A percentile compares a stretch with the other conserved stretches of the same genome.
phyloP scores from a whole-genome alignment of 805 yeast genomes.

The Ogataea saltuana region DNA sequence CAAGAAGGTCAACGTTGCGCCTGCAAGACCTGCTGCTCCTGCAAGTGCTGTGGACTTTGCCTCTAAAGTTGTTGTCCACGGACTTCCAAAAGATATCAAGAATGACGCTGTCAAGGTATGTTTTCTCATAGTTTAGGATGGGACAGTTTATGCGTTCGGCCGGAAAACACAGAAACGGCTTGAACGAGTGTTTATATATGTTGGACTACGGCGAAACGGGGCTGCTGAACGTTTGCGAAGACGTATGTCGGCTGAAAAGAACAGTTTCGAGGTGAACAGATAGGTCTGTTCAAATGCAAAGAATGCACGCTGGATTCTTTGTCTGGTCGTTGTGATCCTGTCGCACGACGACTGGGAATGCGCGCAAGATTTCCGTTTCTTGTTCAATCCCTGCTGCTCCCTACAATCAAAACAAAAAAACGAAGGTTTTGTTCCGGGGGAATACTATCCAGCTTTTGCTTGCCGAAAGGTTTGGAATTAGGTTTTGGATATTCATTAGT shows the following conservation, averaged over 20 bases:
- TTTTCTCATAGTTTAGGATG: conserved; percentile 10
- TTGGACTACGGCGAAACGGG: background rate
- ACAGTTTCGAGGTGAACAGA: background rate
- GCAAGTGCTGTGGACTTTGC: conserved; percentile 46
- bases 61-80: conserved; percentile 72
- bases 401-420: no score
- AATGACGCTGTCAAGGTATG: conserved; percentile 66
- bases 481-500: conserved; percentile 1
- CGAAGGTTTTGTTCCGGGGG: no score
- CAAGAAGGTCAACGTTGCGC: conserved; percentile 18
- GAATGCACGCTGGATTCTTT: no score
- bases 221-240: no score
- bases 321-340: no score
- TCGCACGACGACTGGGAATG: no score
- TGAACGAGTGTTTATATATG: conserved; percentile 1
- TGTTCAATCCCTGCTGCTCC: background rate
- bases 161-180: background rate
- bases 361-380: background rate
- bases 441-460: no score
- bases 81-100: conserved; percentile 76
- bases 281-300: no score
- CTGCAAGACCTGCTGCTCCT: conserved; percentile 22
- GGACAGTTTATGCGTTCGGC: background rate
- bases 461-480: no score
- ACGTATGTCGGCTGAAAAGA: no score